Evolutionary conservation across 2,329 filamentous ascomycete species (phyloP).

Genomic region (Cadophora luteo-olivacea): DNA sequence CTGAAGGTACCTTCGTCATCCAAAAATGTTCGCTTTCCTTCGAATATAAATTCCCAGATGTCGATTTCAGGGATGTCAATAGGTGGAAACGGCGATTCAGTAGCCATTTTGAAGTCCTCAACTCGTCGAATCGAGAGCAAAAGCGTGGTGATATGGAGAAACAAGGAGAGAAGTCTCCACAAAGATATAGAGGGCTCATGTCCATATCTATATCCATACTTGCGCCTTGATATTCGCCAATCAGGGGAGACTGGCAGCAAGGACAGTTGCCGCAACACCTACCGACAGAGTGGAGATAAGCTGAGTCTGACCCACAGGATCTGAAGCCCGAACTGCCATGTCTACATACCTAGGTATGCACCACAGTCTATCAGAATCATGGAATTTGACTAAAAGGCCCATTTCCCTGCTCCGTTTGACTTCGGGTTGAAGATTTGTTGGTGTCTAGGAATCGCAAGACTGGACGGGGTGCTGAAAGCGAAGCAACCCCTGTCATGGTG

Average conservation of each 20-base stretch:
- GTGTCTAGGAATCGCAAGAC: background rate
- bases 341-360: background rate
- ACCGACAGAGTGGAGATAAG: background rate
- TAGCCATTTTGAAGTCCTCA: conserved; percentile 14
- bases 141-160: no score
- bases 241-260: background rate
- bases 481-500: background rate
- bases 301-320: background rate
- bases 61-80: conserved; percentile 76
- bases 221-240: background rate
- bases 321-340: background rate
- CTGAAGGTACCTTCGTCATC: conserved; percentile 69
- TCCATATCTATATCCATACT: background rate
- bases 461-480: background rate
- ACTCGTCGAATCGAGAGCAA: no score
- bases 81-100: conserved; percentile 9
- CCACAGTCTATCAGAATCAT: background rate
- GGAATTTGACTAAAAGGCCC: background rate
- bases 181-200: background rate
- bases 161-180: no score
- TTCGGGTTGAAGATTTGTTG: background rate
- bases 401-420: background rate
- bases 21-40: conserved; percentile 66
- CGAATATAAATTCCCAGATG: conserved; percentile 79
- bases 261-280: background rate